These are phyloP conservation scores for Podaxis rugospora DNA, from an alignment of 768 basidiomycete species.

Conservation along the genomic window DNA sequence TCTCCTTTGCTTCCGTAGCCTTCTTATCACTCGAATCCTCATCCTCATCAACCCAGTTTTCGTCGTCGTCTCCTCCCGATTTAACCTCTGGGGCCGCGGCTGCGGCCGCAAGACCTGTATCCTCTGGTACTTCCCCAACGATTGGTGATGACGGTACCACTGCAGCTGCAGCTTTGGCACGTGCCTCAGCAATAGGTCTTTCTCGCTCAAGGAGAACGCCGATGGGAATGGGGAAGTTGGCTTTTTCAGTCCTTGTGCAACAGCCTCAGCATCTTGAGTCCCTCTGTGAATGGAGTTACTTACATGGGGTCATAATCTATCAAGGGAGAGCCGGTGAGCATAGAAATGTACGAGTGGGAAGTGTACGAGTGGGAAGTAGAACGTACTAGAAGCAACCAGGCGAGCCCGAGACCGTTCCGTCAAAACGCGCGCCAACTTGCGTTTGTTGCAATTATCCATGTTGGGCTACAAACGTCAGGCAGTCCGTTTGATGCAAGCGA, in stretches of 20 bases:
- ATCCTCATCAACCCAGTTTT: neutral
- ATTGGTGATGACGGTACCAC: neutral
- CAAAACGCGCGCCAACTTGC: constrained; percentile 23
- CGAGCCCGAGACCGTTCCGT: constrained; percentile 25
- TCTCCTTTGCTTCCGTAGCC: neutral
- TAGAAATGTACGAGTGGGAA: neutral
- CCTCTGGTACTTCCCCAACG: neutral
- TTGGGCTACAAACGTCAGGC: neutral
- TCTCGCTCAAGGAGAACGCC: neutral
- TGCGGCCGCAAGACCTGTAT: neutral
- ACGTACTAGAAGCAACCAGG: constrained; percentile 28
- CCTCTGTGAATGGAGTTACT: neutral
- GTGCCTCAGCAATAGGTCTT: neutral
- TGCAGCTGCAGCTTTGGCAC: neutral
- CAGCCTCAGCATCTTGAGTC: neutral
- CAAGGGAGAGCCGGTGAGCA: neutral
- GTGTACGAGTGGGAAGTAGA: neutral
- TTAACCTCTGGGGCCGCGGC: no score
- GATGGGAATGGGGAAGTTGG: neutral
- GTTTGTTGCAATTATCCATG: constrained; percentile 15
- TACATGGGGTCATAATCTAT: constrained; percentile 22
- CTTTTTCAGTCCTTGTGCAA: neutral
- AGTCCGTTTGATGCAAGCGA: no score
- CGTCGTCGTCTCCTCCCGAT: neutral
- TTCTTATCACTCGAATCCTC: neutral